A percentile compares a stretch with the other conserved stretches of the same genome.
phyloP scores from a whole-genome alignment of 106 monocot genomes.

The Gastrodia elata region DNA sequence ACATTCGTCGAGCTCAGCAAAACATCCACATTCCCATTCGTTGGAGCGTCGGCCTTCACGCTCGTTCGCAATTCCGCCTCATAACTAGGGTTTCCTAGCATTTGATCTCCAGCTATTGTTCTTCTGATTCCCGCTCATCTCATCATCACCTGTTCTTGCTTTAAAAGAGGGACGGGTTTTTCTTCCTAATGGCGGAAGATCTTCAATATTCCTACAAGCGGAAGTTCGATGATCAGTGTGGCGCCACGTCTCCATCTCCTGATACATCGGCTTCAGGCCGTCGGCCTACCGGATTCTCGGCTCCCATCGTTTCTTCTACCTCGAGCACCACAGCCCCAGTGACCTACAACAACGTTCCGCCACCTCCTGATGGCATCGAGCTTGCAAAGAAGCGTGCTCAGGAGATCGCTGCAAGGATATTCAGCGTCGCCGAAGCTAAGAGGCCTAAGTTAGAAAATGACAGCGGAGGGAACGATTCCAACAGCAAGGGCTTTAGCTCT shows the following conservation, averaged over 20 bases:
- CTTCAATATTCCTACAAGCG: conserved; percentile 36
- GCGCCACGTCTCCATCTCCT: background rate
- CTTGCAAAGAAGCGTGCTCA: conserved; percentile 56
- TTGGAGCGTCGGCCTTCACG: too few relatives aligned
- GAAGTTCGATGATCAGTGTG: conserved; percentile 37
- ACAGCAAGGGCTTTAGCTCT: conserved; percentile 12
- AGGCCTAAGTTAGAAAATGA: conserved; percentile 39
- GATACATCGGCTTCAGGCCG: conserved; percentile 9
- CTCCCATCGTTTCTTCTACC: conserved; percentile 8
- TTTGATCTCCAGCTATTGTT: background rate
- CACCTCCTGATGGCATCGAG: conserved; percentile 37
- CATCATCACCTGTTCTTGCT: background rate
- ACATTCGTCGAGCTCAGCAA: too few relatives aligned
- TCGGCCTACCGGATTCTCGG: conserved; percentile 17
- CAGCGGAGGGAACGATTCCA: conserved; percentile 10
- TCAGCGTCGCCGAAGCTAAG: conserved; percentile 50
- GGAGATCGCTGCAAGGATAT: conserved; percentile 53
- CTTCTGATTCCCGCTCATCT: background rate
- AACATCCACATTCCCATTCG: too few relatives aligned
- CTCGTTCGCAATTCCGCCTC: background rate
- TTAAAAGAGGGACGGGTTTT: background rate
- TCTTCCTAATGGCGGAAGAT: conserved; percentile 58
- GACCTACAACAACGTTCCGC: conserved; percentile 41
- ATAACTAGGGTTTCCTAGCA: background rate
- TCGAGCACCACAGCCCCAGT: conserved; percentile 6